These are phyloP conservation scores for Zygosaccharomyces gambellarensis DNA, from an alignment of 805 yeast genomes.

Conservation along the genomic window DNA sequence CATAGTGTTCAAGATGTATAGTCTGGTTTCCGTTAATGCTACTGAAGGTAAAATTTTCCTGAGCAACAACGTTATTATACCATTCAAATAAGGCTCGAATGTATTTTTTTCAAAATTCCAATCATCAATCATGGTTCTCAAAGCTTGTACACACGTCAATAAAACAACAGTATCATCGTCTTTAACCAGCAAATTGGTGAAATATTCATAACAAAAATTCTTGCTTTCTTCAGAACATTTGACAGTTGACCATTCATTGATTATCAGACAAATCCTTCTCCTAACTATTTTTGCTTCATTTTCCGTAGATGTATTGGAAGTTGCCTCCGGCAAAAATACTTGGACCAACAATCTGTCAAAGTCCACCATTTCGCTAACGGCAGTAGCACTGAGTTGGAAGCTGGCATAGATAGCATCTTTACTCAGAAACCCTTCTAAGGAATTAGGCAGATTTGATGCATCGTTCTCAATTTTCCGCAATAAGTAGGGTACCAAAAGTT, in stretches of 20 bases:
- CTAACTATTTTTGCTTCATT: conserved; percentile 59
- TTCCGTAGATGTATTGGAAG: conserved; percentile 35
- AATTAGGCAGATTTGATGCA: conserved; percentile 30
- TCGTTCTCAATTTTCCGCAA: conserved; percentile 51
- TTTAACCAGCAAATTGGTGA: conserved; percentile 45
- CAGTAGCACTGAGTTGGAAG: conserved; percentile 71
- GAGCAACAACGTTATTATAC: conserved; percentile 47
- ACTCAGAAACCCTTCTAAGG: conserved; percentile 48
- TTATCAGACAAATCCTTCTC: conserved; percentile 70
- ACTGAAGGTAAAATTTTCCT: conserved; percentile 44
- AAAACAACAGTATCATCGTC: conserved; percentile 76
- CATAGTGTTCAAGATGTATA: conserved; percentile 65
- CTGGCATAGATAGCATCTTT: conserved; percentile 78
- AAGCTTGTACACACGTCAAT: conserved; percentile 65
- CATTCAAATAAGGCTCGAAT: conserved; percentile 61
- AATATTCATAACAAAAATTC: conserved; percentile 52
- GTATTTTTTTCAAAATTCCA: conserved; percentile 74
- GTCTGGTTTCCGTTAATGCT: conserved; percentile 66
- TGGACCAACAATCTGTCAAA: conserved; percentile 59
- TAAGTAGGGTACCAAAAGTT: conserved; percentile 49
- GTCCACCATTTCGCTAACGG: conserved; percentile 60
- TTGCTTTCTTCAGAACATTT: conserved; percentile 58
- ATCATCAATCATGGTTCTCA: conserved; percentile 69
- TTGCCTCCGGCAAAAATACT: conserved; percentile 61
- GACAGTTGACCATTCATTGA: conserved; percentile 75